A percentile compares a stretch with the other conserved stretches of the same genome.
Conservation (phyloP, 768 basidiomycete genomes). For the Trametes cinnabarina region DNA sequence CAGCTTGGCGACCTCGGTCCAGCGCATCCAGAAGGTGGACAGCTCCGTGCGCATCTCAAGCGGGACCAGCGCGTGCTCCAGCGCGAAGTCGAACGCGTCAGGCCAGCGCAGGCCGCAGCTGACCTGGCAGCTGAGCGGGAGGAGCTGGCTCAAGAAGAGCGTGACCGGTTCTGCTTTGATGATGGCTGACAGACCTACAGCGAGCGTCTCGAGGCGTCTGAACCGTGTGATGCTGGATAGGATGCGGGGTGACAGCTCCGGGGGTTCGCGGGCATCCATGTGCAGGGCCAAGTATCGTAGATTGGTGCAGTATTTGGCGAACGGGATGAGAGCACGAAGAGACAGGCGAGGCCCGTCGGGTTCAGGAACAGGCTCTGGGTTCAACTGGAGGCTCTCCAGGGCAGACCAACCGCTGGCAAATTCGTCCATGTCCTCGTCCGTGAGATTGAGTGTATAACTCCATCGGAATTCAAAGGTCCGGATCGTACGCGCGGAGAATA, state of each 20-base stretch:
- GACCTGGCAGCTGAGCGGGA: slow-evolving; percentile 42
- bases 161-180: slow-evolving; percentile 43
- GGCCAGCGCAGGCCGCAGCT: slow-evolving; percentile 54
- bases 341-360: slow-evolving; percentile 28
- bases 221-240: slow-evolving; percentile 18
- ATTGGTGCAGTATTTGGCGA: slow-evolving; percentile 38
- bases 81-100: slow-evolving; percentile 29
- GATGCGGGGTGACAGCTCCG: slow-evolving; percentile 6
- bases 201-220: slow-evolving; percentile 33
- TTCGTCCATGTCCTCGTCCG: slow-evolving; percentile 27
- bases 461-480: slow-evolving; percentile 35
- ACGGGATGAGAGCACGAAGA: slow-evolving; percentile 37
- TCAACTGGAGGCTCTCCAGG: slow-evolving; percentile 28
- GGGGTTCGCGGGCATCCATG: slow-evolving; percentile 32
- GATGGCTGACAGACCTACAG: slow-evolving; percentile 53
- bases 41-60: slow-evolving; percentile 21
- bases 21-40: slow-evolving; percentile 24
- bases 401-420: slow-evolving; percentile 28
- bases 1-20: slow-evolving; percentile 26
- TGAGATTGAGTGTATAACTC: slow-evolving; percentile 31
- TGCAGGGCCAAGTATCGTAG: slow-evolving; percentile 39
- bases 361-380: slow-evolving; percentile 29
- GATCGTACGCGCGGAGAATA: slow-evolving; percentile 33
- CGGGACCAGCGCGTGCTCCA: slow-evolving; percentile 25
- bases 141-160: slow-evolving; percentile 54